Evolutionary conservation across 768 basidiomycete species (phyloP), one percentile per base, ranked within the genome.

Genomic region (Lactarius sp.): DNA sequence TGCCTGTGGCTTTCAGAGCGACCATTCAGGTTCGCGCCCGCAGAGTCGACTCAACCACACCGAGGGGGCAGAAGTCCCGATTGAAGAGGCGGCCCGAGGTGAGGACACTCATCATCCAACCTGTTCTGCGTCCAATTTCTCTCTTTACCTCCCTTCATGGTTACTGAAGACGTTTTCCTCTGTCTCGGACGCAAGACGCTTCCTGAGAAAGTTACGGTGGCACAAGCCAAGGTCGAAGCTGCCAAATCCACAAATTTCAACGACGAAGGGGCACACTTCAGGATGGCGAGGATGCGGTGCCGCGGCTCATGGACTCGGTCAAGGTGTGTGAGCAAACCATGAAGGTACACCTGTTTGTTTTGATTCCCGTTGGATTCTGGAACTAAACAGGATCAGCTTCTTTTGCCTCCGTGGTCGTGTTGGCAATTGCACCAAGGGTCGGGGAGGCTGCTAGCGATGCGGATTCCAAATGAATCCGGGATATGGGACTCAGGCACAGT

Each of bases 31-130:
- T 22, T 2, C 27, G 2, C 27, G 27, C 27, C 27, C 27, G 27
- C 27, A 27, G 27, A 27, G 27, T 27, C 27, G 27, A 27, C 27
- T 27, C 27, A 27, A 27, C 27, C 27, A 73, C 37, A 66, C 61
- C 12, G 72, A 73, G 42, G 72, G 71, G 51, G 68, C 62, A n/a
- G 70, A 69, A 55, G 69, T 67, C 14, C 61, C 72, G 1, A 67
- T 64, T 37, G 68, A 71, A 49, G 70, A 73, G 27, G 27, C 27
- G 27, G 27, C 27, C 27, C 27, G 27, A 27, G 39, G 64, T 71
- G 56, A 64, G 69, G 54, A 69, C 60, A 14, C 71, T 71, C 31
- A 51, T 67, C 34, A 47, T 60, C 22, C 67, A 68, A 55, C 68
- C 70, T 16, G 60, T 66, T 52, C 71, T 73, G 37, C 51, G 46